Base-by-base conservation (phyloP, 1,139 yeast genomes). In the Candida sp. region DNA sequence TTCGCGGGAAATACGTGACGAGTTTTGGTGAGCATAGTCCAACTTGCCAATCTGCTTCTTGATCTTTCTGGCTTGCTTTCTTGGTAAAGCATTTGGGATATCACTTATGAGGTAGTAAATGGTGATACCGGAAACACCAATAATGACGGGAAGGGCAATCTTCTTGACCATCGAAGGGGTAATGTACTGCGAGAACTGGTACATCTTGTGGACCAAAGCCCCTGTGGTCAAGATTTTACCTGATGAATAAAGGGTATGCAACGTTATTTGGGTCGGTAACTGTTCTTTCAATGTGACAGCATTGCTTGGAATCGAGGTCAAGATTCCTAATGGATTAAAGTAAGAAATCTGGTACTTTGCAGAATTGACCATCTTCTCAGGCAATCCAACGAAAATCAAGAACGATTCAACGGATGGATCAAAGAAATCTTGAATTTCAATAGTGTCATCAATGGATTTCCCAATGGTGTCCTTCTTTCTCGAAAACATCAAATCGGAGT, bases 51-150 rank as follows among this genome's bases (percentile, higher is more conserved):
- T 75, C 60, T 88, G 89, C 6, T 64, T 65, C 55, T 81, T 82
- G 57, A 93, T 82, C 67, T 89, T 91, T 49, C 79, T 76, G 0
- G 96, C 91, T 54, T 92, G 80, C 52, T 92, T 92, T 59, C 92
- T 78, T 26, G 97, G 96, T 61, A 90, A 83, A 0, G 98, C 97
- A 59, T 88, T 83, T 2, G 98, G 98, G 17, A 96, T 84, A 66
- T 94, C 99, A 50, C 78, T 76, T 9, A 91, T 72, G 54, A 92
- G 67, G 61, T 90, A 91, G 41, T 86, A 85, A 0, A 84, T 71
- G 0, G 92, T 82, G 30, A 85, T 75, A 1, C 86, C 80, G 3
- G 85, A 71, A 1, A 82, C 81, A 12, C 86, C 76, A 4, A 86
- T 58, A 1, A 80, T 59, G 0, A 84, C 58, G 0, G 87, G 90